Conservation (phyloP, 2,329 filamentous ascomycete genomes). For the Sporothrix variecibatus region DNA sequence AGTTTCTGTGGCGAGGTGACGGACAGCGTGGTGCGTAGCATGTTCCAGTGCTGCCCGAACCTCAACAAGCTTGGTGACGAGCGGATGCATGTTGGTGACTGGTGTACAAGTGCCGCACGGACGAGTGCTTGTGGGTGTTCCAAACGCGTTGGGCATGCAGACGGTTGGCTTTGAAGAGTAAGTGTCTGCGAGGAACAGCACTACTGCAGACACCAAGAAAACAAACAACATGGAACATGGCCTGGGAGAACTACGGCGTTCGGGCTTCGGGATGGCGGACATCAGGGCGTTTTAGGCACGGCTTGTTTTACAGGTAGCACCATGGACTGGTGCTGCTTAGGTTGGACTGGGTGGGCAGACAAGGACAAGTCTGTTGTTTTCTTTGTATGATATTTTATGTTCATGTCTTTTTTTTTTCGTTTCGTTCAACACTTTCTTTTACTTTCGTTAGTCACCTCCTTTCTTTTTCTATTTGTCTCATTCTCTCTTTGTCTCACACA, state of each 20-base stretch:
- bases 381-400: background rate
- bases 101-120: constrained; percentile 56
- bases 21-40: constrained; percentile 62
- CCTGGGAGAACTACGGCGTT: background rate
- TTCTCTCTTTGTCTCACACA: background rate
- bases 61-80: constrained; percentile 63
- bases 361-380: background rate
- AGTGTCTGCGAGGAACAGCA: background rate
- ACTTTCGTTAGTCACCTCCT: background rate
- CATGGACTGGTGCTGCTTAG: background rate
- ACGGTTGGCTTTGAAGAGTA: constrained; percentile 48
- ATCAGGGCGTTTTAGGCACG: constrained; percentile 3
- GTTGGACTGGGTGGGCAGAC: background rate
- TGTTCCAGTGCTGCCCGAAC: constrained; percentile 65
- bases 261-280: constrained; percentile 5
- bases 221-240: no score
- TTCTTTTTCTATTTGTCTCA: background rate
- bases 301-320: background rate
- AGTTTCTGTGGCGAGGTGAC: constrained; percentile 73
- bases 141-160: constrained; percentile 62
- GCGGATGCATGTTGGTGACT: constrained; percentile 65
- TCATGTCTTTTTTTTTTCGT: background rate
- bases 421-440: background rate
- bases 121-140: constrained; percentile 59
- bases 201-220: background rate